Base-by-base conservation (phyloP, 2,329 filamentous ascomycete genomes). In the Fusarium lateritium region DNA sequence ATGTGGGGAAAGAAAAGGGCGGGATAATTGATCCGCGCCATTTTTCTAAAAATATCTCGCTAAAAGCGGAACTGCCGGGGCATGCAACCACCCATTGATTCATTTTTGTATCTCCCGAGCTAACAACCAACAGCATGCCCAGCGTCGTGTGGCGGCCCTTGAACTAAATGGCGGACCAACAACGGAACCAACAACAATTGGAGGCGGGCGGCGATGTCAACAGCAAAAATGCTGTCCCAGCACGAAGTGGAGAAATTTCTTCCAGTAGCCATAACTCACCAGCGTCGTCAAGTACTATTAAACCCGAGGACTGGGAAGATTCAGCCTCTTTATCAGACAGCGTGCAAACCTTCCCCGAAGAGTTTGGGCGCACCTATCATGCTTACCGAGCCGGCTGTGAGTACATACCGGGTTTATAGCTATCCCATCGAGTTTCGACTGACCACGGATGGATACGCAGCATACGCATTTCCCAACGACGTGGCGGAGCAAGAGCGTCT, bases 381-480 rank as follows among this genome's bases (percentile, higher is more conserved):
- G 80, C 81, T 2, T 84, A 83, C 59, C 77, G 78, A 51, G 80
- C 81, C 34, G 82, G 81, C 26, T 83, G 81, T 84, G 75, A 63
- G 82, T 78, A 9, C 26, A 19, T 10, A 7, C 21, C 5, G 14
- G 7, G 11, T 22, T n/a, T 11, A 22, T 22, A 17, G 8, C 36
- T 19, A 5, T 46, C 21, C 9, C 6, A 17, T 21, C 19, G 8
- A 15, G 7, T 19, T 33, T 24, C 28, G 26, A 24, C 45, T 52
- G 31, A 55, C 28, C 22, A n/a, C 26, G 15, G 7, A 9, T 17
- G n/a, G 6, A 9, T 17, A 24, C 24, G 6, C 38, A 84, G 82
- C 82, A 13, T 84, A 83, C 50, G 75, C 76, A 2, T 83, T 81
- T 53, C 82, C 82, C 28, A 84, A 84, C 61, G 82, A 84, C 59